Base-by-base conservation (phyloP, 768 basidiomycete species). In the Rhodotorula paludigena region DNA sequence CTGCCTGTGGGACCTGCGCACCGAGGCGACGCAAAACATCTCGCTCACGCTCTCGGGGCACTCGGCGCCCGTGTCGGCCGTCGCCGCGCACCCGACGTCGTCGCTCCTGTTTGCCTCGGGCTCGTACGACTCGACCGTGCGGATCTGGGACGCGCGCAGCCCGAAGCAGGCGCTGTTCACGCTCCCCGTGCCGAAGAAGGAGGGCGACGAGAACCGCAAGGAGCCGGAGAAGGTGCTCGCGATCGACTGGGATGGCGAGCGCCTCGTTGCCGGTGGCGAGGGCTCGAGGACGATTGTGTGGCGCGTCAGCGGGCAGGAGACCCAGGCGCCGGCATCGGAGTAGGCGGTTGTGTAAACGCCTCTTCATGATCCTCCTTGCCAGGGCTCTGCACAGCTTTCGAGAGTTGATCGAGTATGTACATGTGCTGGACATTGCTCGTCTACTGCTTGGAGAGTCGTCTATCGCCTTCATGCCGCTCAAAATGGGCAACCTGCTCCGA, bases 81-180 rank as follows among this genome's bases (percentile, higher is more conserved):
- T 82, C 47, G 68, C 72, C 23, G 72, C 76, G 16, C 81, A 81
- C 71, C 80, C 80, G 8, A 80, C 78, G 5, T 78, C 78, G 9
- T 52, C 76, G 5, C 78, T 78, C 68, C 78, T 78, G 32, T 74
- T 82, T 60, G 75, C 77, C 1, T 76, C 77, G 16, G 80, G 78
- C 7, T 77, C 79, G 0, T 80, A 80, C 68, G 77, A 79, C 52
- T 78, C 79, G 44, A 72, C 74, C 0, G 69, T 81, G 53, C 77
- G 79, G 51, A 78, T 81, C 55, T 82, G 80, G 79, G 81, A 82
- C 71, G 74, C 80, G n/a, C 74, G 81, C 42, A 78, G 78, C 25
- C 80, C 79, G 36, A 80, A 80, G 63, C 76, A 79, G 60, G 77
- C 78, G 5, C 64, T 81, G 36, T 81, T 81, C 66, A 76, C 76